These are phyloP conservation scores for Parastagonospora avenae DNA, from an alignment of 2,329 filamentous ascomycete species.

Conservation along the genomic window DNA sequence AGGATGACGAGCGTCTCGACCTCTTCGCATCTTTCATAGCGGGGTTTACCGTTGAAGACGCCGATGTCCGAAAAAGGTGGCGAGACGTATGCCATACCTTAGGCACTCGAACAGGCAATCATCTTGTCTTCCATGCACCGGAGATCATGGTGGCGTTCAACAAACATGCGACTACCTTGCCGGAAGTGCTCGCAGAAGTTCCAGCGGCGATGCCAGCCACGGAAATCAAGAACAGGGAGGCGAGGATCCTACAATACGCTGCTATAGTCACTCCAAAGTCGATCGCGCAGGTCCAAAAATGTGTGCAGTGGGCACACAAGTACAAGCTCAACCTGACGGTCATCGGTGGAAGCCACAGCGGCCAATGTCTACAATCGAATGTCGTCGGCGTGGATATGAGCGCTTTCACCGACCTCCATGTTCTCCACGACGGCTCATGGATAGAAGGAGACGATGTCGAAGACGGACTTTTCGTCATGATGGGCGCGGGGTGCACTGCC, in stretches of 20 bases:
- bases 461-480: conserved; percentile 52
- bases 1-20: conserved; percentile 56
- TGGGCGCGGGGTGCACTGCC: conserved; percentile 61
- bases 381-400: conserved; percentile 65
- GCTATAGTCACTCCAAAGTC: conserved; percentile 54
- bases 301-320: conserved; percentile 62
- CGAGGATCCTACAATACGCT: conserved; percentile 52
- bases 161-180: conserved; percentile 50
- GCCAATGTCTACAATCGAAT: conserved; percentile 60
- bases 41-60: conserved; percentile 50
- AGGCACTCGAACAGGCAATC: conserved; percentile 32
- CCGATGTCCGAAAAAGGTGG: conserved; percentile 53
- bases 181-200: conserved; percentile 52
- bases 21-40: conserved; percentile 60
- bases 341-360: conserved; percentile 65
- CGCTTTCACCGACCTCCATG: conserved; percentile 58
- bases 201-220: conserved; percentile 37
- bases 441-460: too few species aligned
- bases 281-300: conserved; percentile 58
- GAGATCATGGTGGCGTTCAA: conserved; percentile 59
- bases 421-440: conserved; percentile 37
- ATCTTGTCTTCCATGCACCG: conserved; percentile 57
- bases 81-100: conserved; percentile 53
- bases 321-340: conserved; percentile 55
- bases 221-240: conserved; percentile 60